phyloP scores from a whole-genome alignment of 2,329 filamentous ascomycete genomes.

The Bipolaris cookei region DNA sequence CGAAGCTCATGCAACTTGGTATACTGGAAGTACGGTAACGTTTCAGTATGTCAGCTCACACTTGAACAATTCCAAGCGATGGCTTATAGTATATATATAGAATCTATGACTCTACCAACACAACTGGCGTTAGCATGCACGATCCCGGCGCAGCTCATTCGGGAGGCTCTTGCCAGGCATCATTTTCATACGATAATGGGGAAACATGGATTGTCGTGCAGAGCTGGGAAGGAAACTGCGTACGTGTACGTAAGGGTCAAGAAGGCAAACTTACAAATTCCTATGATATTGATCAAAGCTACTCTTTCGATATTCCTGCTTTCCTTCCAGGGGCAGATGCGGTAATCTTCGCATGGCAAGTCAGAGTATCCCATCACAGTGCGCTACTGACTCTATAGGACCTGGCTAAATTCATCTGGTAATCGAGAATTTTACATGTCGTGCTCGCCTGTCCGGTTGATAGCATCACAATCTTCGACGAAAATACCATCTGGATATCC shows the following conservation, averaged over 20 bases:
- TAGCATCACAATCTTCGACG: neutral
- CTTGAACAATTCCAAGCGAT: neutral
- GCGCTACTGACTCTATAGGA: conserved; percentile 7
- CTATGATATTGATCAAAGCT: conserved; percentile 47
- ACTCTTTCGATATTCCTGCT: conserved; percentile 51
- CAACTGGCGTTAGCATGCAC: conserved; percentile 8
- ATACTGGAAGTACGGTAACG: conserved; percentile 5
- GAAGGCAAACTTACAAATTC: conserved; percentile 15
- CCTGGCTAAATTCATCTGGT: conserved; percentile 44
- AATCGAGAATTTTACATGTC: conserved; percentile 55
- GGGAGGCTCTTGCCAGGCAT: conserved; percentile 54
- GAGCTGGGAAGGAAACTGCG: conserved; percentile 54
- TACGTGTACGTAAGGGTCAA: conserved; percentile 33
- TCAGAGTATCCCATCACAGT: neutral
- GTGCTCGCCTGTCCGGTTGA: conserved; percentile 48
- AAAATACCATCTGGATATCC: neutral
- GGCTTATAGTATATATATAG: neutral
- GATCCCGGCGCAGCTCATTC: conserved; percentile 39
- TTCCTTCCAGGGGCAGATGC: conserved; percentile 44
- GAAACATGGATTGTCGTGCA: conserved; percentile 51
- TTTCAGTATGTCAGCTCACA: conserved; percentile 2
- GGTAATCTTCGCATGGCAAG: conserved; percentile 51
- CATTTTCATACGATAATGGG: conserved; percentile 49
- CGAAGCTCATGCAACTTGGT: conserved; percentile 5
- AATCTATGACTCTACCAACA: conserved; percentile 13